These are phyloP conservation scores for Tricholoma sp. DNA, from an alignment of 768 basidiomycete species.

Conservation along the genomic window DNA sequence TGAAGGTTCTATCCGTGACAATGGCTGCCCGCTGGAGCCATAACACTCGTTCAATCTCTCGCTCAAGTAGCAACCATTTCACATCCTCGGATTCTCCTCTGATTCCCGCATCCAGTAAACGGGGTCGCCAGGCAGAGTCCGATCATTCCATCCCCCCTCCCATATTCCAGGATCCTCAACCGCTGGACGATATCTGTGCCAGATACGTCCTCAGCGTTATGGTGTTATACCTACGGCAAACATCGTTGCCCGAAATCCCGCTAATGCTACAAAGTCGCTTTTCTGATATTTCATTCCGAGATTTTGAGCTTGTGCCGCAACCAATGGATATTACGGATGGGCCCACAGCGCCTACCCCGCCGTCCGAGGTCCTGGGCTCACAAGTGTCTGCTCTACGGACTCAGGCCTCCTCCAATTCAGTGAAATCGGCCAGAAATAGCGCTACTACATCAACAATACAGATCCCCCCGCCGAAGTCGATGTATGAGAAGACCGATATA, in stretches of 20 bases:
- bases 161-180: slow-evolving; percentile 58
- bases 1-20: slow-evolving; percentile 74
- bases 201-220: slow-evolving; percentile 79
- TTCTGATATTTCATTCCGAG: slow-evolving; percentile 62
- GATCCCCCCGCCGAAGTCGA: slow-evolving; percentile 30
- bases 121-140: slow-evolving; percentile 36
- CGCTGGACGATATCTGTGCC: slow-evolving; percentile 78
- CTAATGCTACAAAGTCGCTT: slow-evolving; percentile 52
- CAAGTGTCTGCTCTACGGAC: slow-evolving; percentile 26
- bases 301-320: slow-evolving; percentile 53
- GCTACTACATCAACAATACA: slow-evolving; percentile 36
- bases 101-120: slow-evolving; percentile 23
- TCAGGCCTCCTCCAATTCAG: slow-evolving; percentile 38
- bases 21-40: slow-evolving; percentile 74
- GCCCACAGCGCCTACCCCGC: slow-evolving; percentile 10
- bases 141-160: slow-evolving; percentile 38
- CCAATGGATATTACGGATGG: slow-evolving; percentile 25
- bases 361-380: slow-evolving; percentile 3
- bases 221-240: slow-evolving; percentile 76
- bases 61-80: slow-evolving; percentile 32
- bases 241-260: slow-evolving; percentile 50
- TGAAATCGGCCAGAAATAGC: slow-evolving; percentile 32
- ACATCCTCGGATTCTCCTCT: slow-evolving; percentile 35
- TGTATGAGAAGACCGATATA: slow-evolving; percentile 61
- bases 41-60: slow-evolving; percentile 38